A percentile compares a stretch with the other conserved stretches of the same genome.
Evolutionary conservation across 169 alveolate genomes (phyloP).

Genomic region (Eimeria zaria): DNA sequence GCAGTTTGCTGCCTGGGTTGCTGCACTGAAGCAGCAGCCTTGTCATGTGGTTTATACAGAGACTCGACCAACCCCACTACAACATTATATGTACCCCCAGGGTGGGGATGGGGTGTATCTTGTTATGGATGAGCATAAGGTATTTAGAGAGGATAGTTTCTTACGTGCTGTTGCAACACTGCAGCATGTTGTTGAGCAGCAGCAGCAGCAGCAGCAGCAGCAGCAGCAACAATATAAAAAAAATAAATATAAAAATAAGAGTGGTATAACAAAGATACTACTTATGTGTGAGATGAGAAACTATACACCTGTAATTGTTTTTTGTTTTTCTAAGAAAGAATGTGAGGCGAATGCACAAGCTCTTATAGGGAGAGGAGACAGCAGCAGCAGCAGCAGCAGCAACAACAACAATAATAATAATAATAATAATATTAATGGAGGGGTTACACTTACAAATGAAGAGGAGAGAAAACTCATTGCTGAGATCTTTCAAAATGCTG

Average conservation of each 20-base stretch:
- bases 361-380: constrained; percentile 90
- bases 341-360: constrained; percentile 98
- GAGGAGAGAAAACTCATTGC: constrained; percentile 96
- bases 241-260: constrained; percentile 79
- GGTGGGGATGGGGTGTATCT: constrained; percentile 97
- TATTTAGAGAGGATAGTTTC: constrained; percentile 91
- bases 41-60: constrained; percentile 99
- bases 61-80: constrained; percentile 99
- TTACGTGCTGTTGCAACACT: constrained; percentile 85
- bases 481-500: constrained; percentile 97
- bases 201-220: constrained; percentile 61
- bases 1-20: constrained; percentile 99
- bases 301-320: constrained; percentile 98
- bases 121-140: constrained; percentile 96
- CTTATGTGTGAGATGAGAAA: constrained; percentile 94
- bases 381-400: constrained; percentile 25
- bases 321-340: constrained; percentile 98
- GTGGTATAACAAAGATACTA: constrained; percentile 96
- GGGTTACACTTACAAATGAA: constrained; percentile 89
- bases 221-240: not conserved
- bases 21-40: constrained; percentile 98
- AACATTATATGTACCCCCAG: constrained; percentile 98
- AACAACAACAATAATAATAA: not conserved
- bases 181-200: constrained; percentile 50
- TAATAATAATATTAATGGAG: too few species aligned